Conservation (phyloP, 148 eudicot genomes). For the Chenopodium album region DNA sequence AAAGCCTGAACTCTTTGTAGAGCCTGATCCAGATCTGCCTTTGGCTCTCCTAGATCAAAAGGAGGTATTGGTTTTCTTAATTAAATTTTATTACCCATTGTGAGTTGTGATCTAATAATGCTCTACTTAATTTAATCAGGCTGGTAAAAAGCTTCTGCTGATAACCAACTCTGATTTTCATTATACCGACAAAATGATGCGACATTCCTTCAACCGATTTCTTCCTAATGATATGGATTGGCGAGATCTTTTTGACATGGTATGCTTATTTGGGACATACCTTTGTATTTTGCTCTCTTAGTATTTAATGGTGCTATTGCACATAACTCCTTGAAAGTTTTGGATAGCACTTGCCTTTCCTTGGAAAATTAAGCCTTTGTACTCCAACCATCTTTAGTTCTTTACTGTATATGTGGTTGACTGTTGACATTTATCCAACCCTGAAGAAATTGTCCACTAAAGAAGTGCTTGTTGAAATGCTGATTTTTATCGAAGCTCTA, state of each 20-base stretch:
- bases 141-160: slow-evolving; percentile 86
- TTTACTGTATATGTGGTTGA: not conserved
- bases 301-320: not conserved
- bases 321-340: not conserved
- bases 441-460: not conserved
- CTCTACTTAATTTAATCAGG: slow-evolving; percentile 46
- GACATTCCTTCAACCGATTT: slow-evolving; percentile 84
- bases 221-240: slow-evolving; percentile 95
- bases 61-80: slow-evolving; percentile 52
- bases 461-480: slow-evolving; percentile 5
- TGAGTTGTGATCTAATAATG: slow-evolving; percentile 11
- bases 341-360: not conserved
- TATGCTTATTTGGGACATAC: slow-evolving; percentile 27
- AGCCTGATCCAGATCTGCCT: slow-evolving; percentile 97
- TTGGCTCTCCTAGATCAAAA: slow-evolving; percentile 93
- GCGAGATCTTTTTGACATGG: slow-evolving; percentile 97
- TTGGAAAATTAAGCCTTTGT: not conserved
- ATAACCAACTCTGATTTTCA: slow-evolving; percentile 92
- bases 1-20: slow-evolving; percentile 89
- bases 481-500: not conserved
- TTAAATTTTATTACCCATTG: not conserved
- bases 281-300: not conserved
- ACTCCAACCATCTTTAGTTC: not conserved
- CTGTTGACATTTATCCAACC: not conserved
- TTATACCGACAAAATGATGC: slow-evolving; percentile 96